These are phyloP conservation scores for Rhytidhysteron rufulum DNA, from an alignment of 2,329 filamentous ascomycete species.

Conservation along the genomic window DNA sequence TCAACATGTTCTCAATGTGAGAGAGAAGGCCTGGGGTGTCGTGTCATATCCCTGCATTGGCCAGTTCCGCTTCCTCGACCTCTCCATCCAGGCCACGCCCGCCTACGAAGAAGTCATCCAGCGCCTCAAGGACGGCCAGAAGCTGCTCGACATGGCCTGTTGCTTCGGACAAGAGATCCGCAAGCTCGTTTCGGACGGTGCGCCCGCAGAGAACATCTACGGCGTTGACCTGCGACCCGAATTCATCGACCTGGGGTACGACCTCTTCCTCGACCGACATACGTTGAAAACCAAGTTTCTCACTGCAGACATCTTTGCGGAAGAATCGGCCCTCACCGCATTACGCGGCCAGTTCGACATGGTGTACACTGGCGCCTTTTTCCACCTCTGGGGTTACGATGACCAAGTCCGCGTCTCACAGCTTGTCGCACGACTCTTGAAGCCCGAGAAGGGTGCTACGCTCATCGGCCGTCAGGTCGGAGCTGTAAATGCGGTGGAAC, in stretches of 20 bases:
- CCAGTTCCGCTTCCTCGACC: conserved; percentile 32
- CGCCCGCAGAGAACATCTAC: conserved; percentile 34
- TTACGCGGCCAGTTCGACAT: conserved; percentile 33
- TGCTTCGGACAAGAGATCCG: conserved; percentile 47
- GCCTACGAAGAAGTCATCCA: conserved; percentile 29
- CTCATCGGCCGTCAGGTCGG: conserved; percentile 54
- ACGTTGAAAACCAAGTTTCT: conserved; percentile 48
- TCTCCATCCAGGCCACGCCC: conserved; percentile 20
- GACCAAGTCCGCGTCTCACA: conserved; percentile 29
- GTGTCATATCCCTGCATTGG: conserved; percentile 35
- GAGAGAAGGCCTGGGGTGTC: not conserved
- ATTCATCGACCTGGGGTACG: conserved; percentile 54
- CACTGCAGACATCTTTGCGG: conserved; percentile 46
- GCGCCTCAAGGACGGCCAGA: conserved; percentile 32
- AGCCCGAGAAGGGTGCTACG: conserved; percentile 41
- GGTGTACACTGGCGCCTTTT: conserved; percentile 39
- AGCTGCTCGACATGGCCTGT: conserved; percentile 38
- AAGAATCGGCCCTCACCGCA: conserved; percentile 19
- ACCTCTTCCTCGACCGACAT: conserved; percentile 28
- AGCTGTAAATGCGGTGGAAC: conserved; percentile 15
- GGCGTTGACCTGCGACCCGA: conserved; percentile 36
- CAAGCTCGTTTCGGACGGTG: conserved; percentile 33
- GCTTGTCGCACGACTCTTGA: conserved; percentile 29
- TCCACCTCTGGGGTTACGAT: conserved; percentile 39
- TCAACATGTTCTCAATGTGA: conserved; percentile 31